Evolutionary conservation across 75 land plant genomes (phyloP), one percentile per base, ranked within the genome.

Genomic region (Adiantum capillusveneris): DNA sequence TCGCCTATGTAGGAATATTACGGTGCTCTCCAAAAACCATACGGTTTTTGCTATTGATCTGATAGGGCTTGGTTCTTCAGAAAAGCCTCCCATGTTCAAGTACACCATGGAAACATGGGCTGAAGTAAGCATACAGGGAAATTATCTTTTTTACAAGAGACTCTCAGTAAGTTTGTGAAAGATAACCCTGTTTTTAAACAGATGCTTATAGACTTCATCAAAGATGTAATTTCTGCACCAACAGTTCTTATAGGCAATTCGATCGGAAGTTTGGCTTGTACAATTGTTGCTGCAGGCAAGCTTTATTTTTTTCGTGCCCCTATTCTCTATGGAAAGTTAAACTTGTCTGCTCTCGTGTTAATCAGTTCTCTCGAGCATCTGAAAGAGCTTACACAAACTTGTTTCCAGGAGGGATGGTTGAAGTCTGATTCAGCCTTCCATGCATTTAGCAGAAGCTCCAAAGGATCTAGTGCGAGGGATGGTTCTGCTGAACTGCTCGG

Each of bases 401-500:
- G 37, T 34, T 9, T 34, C 37, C 37, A 34, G 37, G 37, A 34
- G 37, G 9, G 16, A 34, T 39, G 42, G 30, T 18, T 48, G 29
- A 14, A 25, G 29, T 62, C 20, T 18, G 24, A 41, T 59, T 59
- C 27, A 28, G 19, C 34, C 29, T 65, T 53, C 30, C 19, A 63
- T 27, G 66, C 34, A 57, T 58, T 59, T 25, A 75, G 46, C 70
- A 84, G 88, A 88, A 36, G 62, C 86, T 41, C 77, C 66, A 31
- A 30, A 53, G 53, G 55, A 44, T 1, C 60, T 81, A 50, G 84
- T 87, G 37, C 42, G 78, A n/a, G 98, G 90, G 11, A 71, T 79
- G 71, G 98, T 93, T 42, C 75, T 93, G 50, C 75, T 89, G 44
- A 93, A 93, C 34, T 93, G 98, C 75, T 86, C 98, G 0, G 98